Percentiles rank a stretch among this genome's conserved stretches.
Evolutionary conservation across 352 stramenopile species (phyloP).

Genomic region (Globisporangium paddicum): DNA sequence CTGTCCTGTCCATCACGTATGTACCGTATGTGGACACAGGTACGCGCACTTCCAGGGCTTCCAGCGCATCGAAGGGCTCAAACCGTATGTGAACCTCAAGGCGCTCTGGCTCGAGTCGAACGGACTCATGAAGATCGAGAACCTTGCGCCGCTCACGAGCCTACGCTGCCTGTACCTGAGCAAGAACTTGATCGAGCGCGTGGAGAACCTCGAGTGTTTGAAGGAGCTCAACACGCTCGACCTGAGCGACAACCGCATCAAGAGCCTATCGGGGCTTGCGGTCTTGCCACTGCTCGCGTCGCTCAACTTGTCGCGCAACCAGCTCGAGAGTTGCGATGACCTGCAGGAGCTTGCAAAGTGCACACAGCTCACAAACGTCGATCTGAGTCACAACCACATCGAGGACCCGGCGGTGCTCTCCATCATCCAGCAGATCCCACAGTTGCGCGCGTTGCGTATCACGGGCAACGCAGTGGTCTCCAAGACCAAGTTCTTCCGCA

Average conservation of each 20-base stretch:
- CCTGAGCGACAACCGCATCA: conserved; percentile 86
- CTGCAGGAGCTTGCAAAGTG: conserved; percentile 74
- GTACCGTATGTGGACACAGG: conserved; percentile 2
- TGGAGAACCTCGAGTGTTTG: conserved; percentile 39
- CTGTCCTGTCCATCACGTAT: neutral
- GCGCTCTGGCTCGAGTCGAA: conserved; percentile 96
- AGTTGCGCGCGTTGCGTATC: conserved; percentile 74
- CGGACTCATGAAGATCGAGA: conserved; percentile 84
- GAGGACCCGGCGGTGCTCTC: conserved; percentile 72
- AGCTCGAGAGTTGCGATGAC: conserved; percentile 60
- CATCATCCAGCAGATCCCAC: conserved; percentile 75
- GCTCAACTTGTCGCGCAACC: conserved; percentile 90
- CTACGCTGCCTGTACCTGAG: conserved; percentile 92
- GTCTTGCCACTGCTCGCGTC: conserved; percentile 73
- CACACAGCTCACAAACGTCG: conserved; percentile 81
- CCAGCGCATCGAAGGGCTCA: conserved; percentile 92
- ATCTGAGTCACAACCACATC: conserved; percentile 92
- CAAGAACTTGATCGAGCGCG: conserved; percentile 88
- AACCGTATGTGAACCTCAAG: conserved; percentile 92
- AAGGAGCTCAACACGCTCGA: conserved; percentile 4
- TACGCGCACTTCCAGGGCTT: conserved; percentile 94
- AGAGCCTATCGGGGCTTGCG: conserved; percentile 66
- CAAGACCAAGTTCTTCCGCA: conserved; percentile 91
- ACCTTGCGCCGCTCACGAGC: conserved; percentile 60
- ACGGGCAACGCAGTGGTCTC: conserved; percentile 91